Evolutionary conservation across 805 yeast genomes (phyloP), one percentile per base, ranked within the genome.

Genomic region (Pichia pseudocactophila): DNA sequence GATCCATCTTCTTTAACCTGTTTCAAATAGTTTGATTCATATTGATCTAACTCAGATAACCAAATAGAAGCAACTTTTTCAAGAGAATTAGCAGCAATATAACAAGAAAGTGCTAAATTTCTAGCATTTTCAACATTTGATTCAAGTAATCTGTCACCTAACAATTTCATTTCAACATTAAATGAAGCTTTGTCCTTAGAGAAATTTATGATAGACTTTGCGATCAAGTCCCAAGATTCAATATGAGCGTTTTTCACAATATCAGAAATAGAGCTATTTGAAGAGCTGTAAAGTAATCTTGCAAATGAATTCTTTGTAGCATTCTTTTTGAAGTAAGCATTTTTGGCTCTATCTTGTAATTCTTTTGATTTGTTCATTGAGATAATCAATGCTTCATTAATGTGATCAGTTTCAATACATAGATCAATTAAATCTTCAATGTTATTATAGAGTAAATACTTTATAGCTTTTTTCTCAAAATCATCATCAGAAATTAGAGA

Each of bases 31-130:
- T 53, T 54, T 5, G 53, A 44, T 54, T 75, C 78, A 45, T 63
- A 59, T 3, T 49, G 64, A 8, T 68, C 62, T 41, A 74, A 57
- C 61, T 92, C 98, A 22, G 76, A 68, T 40, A 85, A 71, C 99
- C 99, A 92, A 49, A 92, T 74, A 11, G 68, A 61, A 4, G 95
- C 76, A 37, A 87, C 80, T 55, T 80, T 83, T 48, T 82, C 94
- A 40, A 88, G 68, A 4, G 92, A 80, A 35, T 78, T 74, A 26
- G 96, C 96, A 17, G 87, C 83, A 50, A 87, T 68, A 59, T 80
- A 92, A 49, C 88, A 78, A 28, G 75, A 61, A 36, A 90, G 66
- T 2, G 98, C 95, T 57, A 79, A 73, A 53, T 79, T 76, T 59
- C 97, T 76, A 42, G 73, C 63, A 19, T 54, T 50, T 28, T 59